These are phyloP conservation scores for Aegilops tauschii DNA, from an alignment of 176 grass and related monocot genomes.

Conservation along the genomic window DNA sequence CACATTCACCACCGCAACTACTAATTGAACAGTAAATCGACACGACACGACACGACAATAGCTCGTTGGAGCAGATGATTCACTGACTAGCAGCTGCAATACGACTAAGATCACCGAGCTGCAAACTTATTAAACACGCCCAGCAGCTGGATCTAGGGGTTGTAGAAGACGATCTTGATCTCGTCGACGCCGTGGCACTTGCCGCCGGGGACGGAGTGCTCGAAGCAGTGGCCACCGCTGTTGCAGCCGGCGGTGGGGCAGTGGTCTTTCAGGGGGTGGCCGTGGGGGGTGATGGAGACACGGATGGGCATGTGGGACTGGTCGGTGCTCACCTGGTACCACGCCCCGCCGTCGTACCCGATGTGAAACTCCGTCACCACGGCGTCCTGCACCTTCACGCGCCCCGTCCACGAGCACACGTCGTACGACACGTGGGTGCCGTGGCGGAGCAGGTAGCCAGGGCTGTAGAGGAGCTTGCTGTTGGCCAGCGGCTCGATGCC, in stretches of 20 bases:
- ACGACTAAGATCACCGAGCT: neutral
- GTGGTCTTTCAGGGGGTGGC: neutral
- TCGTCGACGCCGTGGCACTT: constrained; percentile 34
- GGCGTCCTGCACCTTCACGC: neutral
- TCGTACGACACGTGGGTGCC: constrained; percentile 31
- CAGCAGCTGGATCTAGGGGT: neutral
- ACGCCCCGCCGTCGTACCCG: constrained; percentile 32
- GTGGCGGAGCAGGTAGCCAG: neutral
- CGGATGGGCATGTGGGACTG: neutral
- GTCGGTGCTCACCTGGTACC: constrained; percentile 15
- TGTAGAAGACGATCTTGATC: constrained; percentile 47
- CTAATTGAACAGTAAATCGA: neutral
- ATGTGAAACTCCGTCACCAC: constrained; percentile 29
- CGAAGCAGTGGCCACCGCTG: neutral
- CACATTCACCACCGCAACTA: neutral
- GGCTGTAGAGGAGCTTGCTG: neutral
- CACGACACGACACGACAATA: neutral
- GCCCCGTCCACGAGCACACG: constrained; percentile 32
- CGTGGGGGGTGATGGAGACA: constrained; percentile 11
- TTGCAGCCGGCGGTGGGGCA: constrained; percentile 30
- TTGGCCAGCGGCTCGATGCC: neutral
- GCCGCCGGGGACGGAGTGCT: constrained; percentile 7
- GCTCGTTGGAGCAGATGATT: neutral
- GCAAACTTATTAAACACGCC: neutral
- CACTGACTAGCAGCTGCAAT: neutral